phyloP scores from a whole-genome alignment of 306 rosid genomes.

The Quercus alba region DNA sequence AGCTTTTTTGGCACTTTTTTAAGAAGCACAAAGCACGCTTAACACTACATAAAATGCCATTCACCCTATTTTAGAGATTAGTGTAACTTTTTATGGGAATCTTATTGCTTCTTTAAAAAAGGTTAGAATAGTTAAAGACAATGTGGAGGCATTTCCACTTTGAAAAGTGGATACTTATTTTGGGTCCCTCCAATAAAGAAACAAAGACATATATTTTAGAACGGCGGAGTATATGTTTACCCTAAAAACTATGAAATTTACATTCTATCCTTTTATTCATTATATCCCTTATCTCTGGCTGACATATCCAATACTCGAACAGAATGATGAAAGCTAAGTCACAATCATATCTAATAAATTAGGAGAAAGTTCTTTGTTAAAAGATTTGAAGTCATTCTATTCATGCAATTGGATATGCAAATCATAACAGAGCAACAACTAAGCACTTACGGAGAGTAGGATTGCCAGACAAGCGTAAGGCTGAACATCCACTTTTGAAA shows the following conservation, averaged over 20 bases:
- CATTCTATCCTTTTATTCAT: neutral
- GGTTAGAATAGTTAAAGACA: neutral
- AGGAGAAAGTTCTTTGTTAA: neutral
- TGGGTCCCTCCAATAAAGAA: neutral
- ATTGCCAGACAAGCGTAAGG: conserved; percentile 52
- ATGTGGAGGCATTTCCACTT: neutral
- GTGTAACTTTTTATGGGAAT: neutral
- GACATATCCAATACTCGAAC: neutral
- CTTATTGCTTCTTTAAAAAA: neutral
- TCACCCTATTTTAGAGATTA: no score
- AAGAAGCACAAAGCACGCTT: no score
- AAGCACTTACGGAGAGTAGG: conserved; percentile 51
- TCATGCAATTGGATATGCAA: conserved; percentile 4
- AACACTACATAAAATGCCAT: no score
- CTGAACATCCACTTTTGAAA: conserved; percentile 50
- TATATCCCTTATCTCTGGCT: neutral
- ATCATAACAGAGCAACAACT: conserved; percentile 11
- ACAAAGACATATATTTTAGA: neutral
- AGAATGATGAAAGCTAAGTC: conserved; percentile 5
- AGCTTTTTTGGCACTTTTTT: no score
- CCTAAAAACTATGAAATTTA: neutral
- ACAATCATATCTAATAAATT: neutral
- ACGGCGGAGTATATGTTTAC: neutral
- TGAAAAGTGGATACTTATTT: neutral
- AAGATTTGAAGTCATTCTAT: neutral